Percentiles rank a stretch among this genome's conserved stretches.
Conservation (phyloP, 192 early-diverging fungal genomes). For the Backusella tarrabulga region DNA sequence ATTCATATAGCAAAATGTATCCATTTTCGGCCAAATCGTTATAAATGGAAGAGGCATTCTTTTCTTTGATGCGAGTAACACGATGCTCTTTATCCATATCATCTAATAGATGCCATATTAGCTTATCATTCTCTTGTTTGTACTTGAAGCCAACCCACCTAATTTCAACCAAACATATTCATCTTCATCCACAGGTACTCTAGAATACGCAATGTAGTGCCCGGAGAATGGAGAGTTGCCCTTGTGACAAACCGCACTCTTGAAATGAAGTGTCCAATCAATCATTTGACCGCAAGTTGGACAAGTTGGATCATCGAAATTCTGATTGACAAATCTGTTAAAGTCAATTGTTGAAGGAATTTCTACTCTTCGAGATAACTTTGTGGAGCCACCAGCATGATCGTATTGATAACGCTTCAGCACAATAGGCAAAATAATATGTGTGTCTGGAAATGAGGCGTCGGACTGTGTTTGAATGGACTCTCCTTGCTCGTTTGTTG, state of each 20-base stretch:
- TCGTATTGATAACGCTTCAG: not conserved
- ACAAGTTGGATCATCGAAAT: not conserved
- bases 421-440: not conserved
- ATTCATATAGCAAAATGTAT: not conserved
- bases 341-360: not conserved
- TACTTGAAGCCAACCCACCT: not conserved
- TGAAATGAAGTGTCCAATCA: not conserved
- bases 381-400: not conserved
- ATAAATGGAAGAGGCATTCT: not conserved
- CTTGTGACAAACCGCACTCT: constrained; percentile 4
- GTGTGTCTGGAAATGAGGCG: constrained; percentile 51
- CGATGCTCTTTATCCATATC: constrained; percentile 6
- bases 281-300: not conserved
- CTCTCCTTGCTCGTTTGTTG: not conserved
- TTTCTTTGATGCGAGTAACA: not conserved
- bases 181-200: not conserved
- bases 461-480: constrained; percentile 30
- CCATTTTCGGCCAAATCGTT: constrained; percentile 1
- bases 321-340: not conserved
- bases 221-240: not conserved
- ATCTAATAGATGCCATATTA: not conserved
- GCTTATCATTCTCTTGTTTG: not conserved
- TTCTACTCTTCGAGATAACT: not conserved
- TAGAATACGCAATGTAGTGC: not conserved
- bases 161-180: not conserved